phyloP scores from a whole-genome alignment of 1,139 yeast genomes.

The Lodderomyces orthopsilosis region DNA sequence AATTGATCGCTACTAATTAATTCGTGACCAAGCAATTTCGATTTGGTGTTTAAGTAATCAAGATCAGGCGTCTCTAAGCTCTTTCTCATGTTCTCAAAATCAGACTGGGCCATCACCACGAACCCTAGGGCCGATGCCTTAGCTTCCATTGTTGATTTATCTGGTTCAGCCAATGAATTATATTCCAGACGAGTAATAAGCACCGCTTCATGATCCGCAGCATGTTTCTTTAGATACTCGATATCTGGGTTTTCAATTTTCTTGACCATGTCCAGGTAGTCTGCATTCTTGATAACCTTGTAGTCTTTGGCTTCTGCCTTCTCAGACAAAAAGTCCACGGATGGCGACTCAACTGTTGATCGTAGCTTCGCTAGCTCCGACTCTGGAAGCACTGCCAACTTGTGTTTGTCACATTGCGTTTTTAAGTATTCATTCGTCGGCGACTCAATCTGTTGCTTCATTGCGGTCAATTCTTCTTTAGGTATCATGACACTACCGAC shows the following conservation, averaged over 20 bases:
- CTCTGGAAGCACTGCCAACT: conserved; percentile 7
- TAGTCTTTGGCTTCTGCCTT: conserved; percentile 13
- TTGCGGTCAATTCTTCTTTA: conserved; percentile 17
- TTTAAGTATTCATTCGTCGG: conserved; percentile 22
- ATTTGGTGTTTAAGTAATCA: conserved; percentile 20
- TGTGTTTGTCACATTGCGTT: conserved; percentile 16
- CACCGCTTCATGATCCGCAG: conserved; percentile 13
- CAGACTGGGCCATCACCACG: conserved; percentile 14
- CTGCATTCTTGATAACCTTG: conserved; percentile 17
- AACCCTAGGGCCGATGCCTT: conserved; percentile 17
- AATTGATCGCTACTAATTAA: conserved; percentile 18
- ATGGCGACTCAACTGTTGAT: conserved; percentile 17
- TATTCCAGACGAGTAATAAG: conserved; percentile 25
- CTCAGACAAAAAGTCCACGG: conserved; percentile 18
- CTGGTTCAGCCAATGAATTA: conserved; percentile 24
- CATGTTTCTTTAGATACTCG: conserved; percentile 21
- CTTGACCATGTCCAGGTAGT: conserved; percentile 17
- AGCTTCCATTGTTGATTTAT: conserved; percentile 15
- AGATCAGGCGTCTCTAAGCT: conserved; percentile 16
- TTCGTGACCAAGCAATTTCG: conserved; percentile 17
- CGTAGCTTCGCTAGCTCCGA: conserved; percentile 7
- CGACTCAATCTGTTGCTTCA: conserved; percentile 14
- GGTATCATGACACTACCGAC: conserved; percentile 16
- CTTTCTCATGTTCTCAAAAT: conserved; percentile 11
- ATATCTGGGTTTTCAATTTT: conserved; percentile 23